Percentiles rank a stretch among this genome's conserved stretches.
These are phyloP conservation scores for Saturnispora sekii DNA, from an alignment of 805 yeast genomes.

Conservation along the genomic window DNA sequence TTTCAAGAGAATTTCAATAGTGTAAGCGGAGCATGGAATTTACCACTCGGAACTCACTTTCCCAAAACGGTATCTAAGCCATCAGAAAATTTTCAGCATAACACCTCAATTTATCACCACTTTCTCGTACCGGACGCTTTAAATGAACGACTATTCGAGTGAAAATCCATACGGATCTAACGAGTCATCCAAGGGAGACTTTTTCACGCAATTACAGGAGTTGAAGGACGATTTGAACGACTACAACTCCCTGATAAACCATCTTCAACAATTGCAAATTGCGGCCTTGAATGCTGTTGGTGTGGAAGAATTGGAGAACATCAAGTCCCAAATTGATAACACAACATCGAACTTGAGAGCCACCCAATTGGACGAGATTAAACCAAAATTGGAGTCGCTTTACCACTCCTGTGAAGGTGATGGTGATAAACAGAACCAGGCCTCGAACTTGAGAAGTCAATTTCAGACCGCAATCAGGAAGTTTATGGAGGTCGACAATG, in stretches of 20 bases:
- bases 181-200: conserved; percentile 28
- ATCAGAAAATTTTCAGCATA: too few species aligned
- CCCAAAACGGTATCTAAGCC: too few species aligned
- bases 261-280: conserved; percentile 61
- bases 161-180: conserved; percentile 5
- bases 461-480: conserved; percentile 82
- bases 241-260: conserved; percentile 58
- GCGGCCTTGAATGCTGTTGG: conserved; percentile 65
- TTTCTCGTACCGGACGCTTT: too few species aligned
- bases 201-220: conserved; percentile 59
- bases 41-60: too few species aligned
- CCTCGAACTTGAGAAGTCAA: conserved; percentile 76
- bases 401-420: conserved; percentile 65
- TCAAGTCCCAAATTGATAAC: conserved; percentile 68
- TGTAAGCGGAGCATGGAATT: too few species aligned
- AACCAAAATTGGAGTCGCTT: conserved; percentile 63
- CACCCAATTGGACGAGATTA: conserved; percentile 59
- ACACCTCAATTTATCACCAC: too few species aligned
- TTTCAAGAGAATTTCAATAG: too few species aligned
- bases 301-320: conserved; percentile 56
- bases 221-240: conserved; percentile 62
- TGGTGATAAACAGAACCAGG: conserved; percentile 78
- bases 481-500: conserved; percentile 77
- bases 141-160: conserved; percentile 9
- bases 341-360: conserved; percentile 70